A percentile compares a stretch with the other conserved stretches of the same genome.
Evolutionary conservation across 306 rosid species (phyloP).

Genomic region (Rosa rugosa): DNA sequence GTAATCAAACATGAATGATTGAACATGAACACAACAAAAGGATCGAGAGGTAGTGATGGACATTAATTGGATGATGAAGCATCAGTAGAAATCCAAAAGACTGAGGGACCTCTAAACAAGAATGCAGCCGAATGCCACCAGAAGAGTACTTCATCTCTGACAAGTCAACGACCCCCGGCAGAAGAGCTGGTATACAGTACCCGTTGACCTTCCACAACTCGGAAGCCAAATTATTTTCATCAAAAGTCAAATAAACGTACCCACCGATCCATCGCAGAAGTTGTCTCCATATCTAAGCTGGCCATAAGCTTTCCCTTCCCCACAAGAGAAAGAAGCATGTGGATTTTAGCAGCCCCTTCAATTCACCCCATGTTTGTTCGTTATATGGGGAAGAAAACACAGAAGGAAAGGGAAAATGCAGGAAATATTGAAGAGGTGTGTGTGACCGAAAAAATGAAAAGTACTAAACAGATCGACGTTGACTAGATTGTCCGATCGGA

Average conservation of each 20-base stretch:
- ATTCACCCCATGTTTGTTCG: background rate
- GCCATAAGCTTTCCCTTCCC: background rate
- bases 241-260: background rate
- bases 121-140: background rate
- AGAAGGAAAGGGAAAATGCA: background rate
- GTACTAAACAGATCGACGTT: too few relatives aligned
- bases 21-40: background rate
- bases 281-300: slow-evolving; percentile 10
- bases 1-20: background rate
- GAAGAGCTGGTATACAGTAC: slow-evolving; percentile 25
- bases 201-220: slow-evolving; percentile 48
- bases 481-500: background rate
- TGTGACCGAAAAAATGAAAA: background rate
- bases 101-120: slow-evolving; percentile 30
- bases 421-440: background rate
- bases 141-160: slow-evolving; percentile 21
- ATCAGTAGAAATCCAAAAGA: slow-evolving; percentile 27
- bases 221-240: background rate
- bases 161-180: slow-evolving; percentile 49
- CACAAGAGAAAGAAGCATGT: slow-evolving; percentile 1
- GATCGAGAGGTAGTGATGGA: background rate
- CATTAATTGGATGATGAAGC: background rate
- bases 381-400: background rate
- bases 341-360: background rate
- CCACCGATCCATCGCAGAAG: background rate